Evolutionary conservation across 805 yeast genomes (phyloP).

Genomic region (Dipodascopsis tothii): DNA sequence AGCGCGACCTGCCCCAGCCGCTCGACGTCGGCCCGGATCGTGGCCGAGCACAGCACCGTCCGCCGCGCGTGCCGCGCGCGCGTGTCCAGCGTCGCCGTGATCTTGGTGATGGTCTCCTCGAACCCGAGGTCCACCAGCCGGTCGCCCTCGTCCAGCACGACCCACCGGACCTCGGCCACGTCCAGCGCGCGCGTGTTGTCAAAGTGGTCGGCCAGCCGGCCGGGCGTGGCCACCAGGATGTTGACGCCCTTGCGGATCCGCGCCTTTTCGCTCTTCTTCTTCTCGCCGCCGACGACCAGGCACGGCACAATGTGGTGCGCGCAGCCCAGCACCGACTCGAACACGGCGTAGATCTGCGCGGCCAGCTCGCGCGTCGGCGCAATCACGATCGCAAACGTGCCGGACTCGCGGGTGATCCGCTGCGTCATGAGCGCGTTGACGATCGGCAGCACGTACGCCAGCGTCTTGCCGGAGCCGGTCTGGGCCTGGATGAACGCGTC

Average conservation of each 20-base stretch:
- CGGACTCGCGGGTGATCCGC: conserved; percentile 52
- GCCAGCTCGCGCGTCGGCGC: conserved; percentile 96
- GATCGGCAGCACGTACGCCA: conserved; percentile 80
- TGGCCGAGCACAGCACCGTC: conserved; percentile 88
- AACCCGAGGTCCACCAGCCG: conserved; percentile 91
- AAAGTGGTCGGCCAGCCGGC: conserved; percentile 88
- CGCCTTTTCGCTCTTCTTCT: conserved; percentile 94
- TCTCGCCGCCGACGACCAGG: conserved; percentile 95
- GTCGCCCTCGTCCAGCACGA: conserved; percentile 96
- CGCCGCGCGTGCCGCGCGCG: conserved; percentile 48
- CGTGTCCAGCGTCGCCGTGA: conserved; percentile 38
- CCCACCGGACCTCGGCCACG: conserved; percentile 66
- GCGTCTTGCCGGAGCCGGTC: conserved; percentile 96
- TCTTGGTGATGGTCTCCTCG: conserved; percentile 81
- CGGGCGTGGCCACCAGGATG: conserved; percentile 95
- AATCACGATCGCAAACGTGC: conserved; percentile 79
- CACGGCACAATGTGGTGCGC: conserved; percentile 92
- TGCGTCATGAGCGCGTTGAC: conserved; percentile 56
- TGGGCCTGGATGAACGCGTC: conserved; percentile 92
- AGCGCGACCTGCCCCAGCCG: conserved; percentile 74
- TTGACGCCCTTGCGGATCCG: conserved; percentile 92
- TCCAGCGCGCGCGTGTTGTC: conserved; percentile 77
- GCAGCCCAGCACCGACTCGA: conserved; percentile 57
- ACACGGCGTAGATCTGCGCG: conserved; percentile 74
- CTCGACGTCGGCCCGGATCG: conserved; percentile 72